Conservation (phyloP, 108 stramenopile genomes). For the Nannochloropsis salina region DNA sequence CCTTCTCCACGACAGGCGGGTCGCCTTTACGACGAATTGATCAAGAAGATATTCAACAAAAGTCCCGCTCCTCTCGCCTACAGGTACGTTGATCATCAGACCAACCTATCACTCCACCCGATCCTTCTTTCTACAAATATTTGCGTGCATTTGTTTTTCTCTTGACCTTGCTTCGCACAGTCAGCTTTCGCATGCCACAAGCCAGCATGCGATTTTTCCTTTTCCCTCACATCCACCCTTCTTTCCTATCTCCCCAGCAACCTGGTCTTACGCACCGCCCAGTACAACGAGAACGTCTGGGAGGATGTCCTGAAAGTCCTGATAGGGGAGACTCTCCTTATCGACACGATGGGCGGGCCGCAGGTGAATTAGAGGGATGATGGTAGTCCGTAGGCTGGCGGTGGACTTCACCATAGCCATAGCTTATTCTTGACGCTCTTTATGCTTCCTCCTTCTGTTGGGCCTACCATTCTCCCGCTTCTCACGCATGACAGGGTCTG, state of each 20-base stretch:
- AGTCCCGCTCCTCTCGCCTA: constrained; percentile 22
- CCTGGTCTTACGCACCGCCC: constrained; percentile 18
- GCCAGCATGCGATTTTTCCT: background rate
- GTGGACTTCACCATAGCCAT: background rate
- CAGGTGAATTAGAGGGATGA: background rate
- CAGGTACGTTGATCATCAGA: constrained; percentile 40
- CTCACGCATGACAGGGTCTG: background rate
- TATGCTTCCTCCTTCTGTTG: background rate
- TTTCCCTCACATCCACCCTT: background rate
- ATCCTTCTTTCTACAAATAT: background rate
- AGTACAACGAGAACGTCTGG: constrained; percentile 41
- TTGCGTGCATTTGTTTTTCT: too few relatives aligned
- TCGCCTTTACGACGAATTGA: constrained; percentile 44
- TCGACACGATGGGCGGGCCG: constrained; percentile 25
- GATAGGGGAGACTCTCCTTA: constrained; percentile 35
- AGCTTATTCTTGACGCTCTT: background rate
- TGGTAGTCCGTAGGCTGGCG: background rate
- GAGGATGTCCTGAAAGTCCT: constrained; percentile 34
- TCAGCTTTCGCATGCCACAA: background rate
- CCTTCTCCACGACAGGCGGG: background rate
- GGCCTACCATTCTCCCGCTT: background rate
- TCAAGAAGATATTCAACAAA: constrained; percentile 46
- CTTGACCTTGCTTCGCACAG: too few relatives aligned
- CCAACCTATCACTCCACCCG: background rate
- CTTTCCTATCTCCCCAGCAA: constrained; percentile 5